Conservation (phyloP, 2,329 filamentous ascomycete species). For the Colletotrichum filicis region DNA sequence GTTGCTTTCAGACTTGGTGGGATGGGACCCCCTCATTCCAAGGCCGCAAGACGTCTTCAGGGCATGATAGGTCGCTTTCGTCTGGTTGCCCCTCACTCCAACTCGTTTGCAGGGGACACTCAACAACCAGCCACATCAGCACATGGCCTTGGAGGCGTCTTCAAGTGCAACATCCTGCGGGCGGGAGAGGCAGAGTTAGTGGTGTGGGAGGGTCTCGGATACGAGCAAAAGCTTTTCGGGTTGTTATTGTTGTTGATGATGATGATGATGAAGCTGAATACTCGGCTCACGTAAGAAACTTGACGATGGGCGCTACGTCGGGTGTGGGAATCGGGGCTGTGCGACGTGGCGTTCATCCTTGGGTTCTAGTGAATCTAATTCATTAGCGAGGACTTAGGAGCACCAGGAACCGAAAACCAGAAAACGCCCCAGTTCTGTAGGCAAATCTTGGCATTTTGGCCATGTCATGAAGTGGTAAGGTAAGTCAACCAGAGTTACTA, state of each 20-base stretch:
- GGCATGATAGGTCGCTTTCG: conserved; percentile 31
- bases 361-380: not conserved
- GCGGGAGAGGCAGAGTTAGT: not conserved
- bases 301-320: not conserved
- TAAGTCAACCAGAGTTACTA: not conserved
- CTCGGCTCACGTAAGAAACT: conserved; percentile 30
- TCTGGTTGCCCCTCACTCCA: conserved; percentile 26
- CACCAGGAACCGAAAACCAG: not conserved
- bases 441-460: not conserved
- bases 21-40: conserved; percentile 26
- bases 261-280: not conserved
- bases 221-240: conserved; percentile 11
- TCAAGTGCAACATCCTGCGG: conserved; percentile 6
- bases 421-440: not conserved
- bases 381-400: not conserved
- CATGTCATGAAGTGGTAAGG: not conserved
- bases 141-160: conserved; percentile 6
- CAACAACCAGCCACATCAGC: conserved; percentile 24
- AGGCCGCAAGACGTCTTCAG: conserved; percentile 23
- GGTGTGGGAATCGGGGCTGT: conserved; percentile 17
- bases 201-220: conserved; percentile 13
- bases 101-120: conserved; percentile 23
- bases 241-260: too few species aligned
- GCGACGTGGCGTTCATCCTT: conserved; percentile 16
- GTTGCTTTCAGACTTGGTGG: conserved; percentile 23